Evolutionary conservation across 1,284 basidiomycete species (phyloP), one percentile per base, ranked within the genome.

Genomic region (Moesziomyces sp.): DNA sequence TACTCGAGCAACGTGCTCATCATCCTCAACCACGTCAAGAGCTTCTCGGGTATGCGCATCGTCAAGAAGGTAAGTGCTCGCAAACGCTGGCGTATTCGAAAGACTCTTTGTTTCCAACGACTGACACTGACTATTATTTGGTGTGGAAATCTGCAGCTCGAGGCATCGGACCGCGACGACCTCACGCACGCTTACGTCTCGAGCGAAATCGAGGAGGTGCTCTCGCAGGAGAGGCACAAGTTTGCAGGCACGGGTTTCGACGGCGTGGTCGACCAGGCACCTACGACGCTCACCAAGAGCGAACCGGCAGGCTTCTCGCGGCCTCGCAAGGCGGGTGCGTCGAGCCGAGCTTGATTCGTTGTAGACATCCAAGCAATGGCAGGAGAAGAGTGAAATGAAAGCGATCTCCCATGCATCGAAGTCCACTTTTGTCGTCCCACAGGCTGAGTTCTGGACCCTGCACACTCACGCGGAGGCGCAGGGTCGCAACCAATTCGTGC

Each of bases 1-100:
- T 80, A 80, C 51, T 73, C 71, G 47, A 60, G 58, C 60, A 78
- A 78, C 48, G 63, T 79, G 38, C 52, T 77, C 4, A 63, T 60
- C 46, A 65, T 66, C 18, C 40, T 71, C 10, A 70, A 74, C 52
- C 68, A 70, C 40, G 75, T 77, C 34, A 75, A 68, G 43, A 34
- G 47, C n/a, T 68, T 77, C 23, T 57, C 60, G 11, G 76, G 76
- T 11, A 62, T 79, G 61, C 58, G 71, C 3, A 51, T 79, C 2
- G 65, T 76, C 18, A 79, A 76, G 43, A 75, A 74, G 62, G 70
- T 69, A 45, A 43, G 69, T 70, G 30, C 30, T 34, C 10, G 26
- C 26, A 11, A 34, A 34, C 2, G 9, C 30, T 8, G 13, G 13
- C 10, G 11, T 13, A 8, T 1, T 46, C 30, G 38, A 14, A 40